phyloP scores from a whole-genome alignment of 352 stramenopile genomes.

The Phytophthora nicotianae region DNA sequence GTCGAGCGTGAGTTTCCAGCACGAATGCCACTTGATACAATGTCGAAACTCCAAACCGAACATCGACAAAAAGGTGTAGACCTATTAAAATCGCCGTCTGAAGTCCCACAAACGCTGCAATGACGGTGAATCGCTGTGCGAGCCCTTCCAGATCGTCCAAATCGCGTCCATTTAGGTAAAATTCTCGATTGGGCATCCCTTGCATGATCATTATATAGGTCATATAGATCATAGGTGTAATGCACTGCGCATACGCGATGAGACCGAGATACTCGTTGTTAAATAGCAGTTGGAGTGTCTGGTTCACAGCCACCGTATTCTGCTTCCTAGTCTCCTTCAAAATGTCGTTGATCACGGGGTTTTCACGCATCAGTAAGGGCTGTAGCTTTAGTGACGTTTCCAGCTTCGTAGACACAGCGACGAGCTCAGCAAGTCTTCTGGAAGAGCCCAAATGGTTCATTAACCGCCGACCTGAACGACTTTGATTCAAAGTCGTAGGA shows the following conservation, averaged over 20 bases:
- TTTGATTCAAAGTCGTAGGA: background rate
- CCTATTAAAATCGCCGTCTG: conserved; percentile 32
- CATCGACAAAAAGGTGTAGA: conserved; percentile 33
- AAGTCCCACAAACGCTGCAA: conserved; percentile 30
- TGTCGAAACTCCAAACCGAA: conserved; percentile 33
- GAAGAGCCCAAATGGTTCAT: conserved; percentile 19
- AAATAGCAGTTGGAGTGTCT: conserved; percentile 48
- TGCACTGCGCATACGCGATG: conserved; percentile 41
- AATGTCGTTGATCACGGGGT: conserved; percentile 32
- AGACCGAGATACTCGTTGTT: conserved; percentile 50
- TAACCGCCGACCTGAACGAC: conserved; percentile 2
- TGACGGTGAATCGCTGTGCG: conserved; percentile 20
- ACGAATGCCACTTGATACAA: conserved; percentile 60
- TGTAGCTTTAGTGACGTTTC: conserved; percentile 23
- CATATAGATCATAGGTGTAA: conserved; percentile 43
- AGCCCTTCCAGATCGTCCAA: conserved; percentile 15
- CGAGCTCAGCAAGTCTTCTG: conserved; percentile 24
- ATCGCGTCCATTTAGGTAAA: conserved; percentile 26
- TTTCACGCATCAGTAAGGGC: conserved; percentile 20
- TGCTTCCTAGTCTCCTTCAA: conserved; percentile 38
- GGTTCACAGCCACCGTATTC: conserved; percentile 41
- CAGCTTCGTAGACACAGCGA: conserved; percentile 16
- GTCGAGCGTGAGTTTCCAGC: conserved; percentile 43
- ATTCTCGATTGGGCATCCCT: conserved; percentile 28
- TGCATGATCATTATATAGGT: conserved; percentile 32